These are phyloP conservation scores for Phytopythium aichiense DNA, from an alignment of 352 stramenopile species.

Conservation along the genomic window DNA sequence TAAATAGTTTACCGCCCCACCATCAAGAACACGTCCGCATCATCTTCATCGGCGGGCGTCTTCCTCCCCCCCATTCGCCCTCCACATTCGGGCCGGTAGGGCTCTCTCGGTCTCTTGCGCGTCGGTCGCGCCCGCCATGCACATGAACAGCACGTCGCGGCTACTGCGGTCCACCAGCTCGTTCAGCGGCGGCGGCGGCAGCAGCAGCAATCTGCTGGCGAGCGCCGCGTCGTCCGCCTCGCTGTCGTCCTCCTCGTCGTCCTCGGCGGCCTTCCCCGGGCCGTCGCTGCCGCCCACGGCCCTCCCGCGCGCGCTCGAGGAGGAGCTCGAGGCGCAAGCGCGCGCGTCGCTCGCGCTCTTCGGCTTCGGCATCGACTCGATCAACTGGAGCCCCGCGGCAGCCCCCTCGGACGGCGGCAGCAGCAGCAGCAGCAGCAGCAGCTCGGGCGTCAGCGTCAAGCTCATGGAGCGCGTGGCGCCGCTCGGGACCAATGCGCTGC, in stretches of 20 bases:
- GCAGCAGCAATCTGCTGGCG: conserved; percentile 15
- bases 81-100: too few species aligned
- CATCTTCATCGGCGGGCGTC: too few species aligned
- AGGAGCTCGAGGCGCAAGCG: conserved; percentile 61
- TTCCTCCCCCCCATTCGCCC: too few species aligned
- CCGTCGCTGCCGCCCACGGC: conserved; percentile 34
- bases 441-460: conserved; percentile 11
- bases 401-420: conserved; percentile 7
- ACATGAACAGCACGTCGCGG: conserved; percentile 7
- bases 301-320: conserved; percentile 30
- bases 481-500: conserved; percentile 49
- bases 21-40: too few species aligned
- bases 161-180: conserved; percentile 27
- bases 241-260: too few species aligned
- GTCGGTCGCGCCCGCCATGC: too few species aligned
- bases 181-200: conserved; percentile 42
- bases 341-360: conserved; percentile 66
- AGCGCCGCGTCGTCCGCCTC: conserved; percentile 1
- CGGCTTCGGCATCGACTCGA: conserved; percentile 55
- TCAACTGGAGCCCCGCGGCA: conserved; percentile 57
- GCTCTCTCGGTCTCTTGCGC: too few species aligned
- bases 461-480: conserved; percentile 62
- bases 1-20: too few species aligned
- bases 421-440: background rate
- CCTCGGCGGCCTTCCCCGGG: background rate